Evolutionary conservation across 305 asterid genomes (phyloP), one percentile per base, ranked within the genome.

Genomic region (Caryopteris hybrid): DNA sequence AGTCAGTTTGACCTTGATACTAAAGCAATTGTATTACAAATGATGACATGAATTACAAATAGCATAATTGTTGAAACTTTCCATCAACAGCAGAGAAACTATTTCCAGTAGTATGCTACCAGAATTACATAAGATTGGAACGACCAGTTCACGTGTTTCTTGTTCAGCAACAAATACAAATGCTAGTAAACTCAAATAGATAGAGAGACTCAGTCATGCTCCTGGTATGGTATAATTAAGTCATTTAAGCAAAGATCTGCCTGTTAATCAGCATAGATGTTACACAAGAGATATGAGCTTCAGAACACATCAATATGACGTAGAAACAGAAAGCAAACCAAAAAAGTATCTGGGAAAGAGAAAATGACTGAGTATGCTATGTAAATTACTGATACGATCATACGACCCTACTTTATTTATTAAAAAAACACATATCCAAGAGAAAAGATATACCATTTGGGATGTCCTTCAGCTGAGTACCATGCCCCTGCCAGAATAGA

Each of bases 401-500:
- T 25, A 25, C 4, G 17, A n/a, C 61, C 68, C 55, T 22, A 47
- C n/a, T 64, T 43, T 22, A 54, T 48, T 65, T 1, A 34, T 29
- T n/a, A 14, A 23, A 45, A 34, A 43, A 6, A 2, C 39, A 34
- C 10, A n/a, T 36, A 60, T 22, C 2, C 29, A 46, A 8, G 57
- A 22, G 41, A 23, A 73, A 36, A 48, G 16, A 45, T 9, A 81
- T 85, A 90, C 96, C 96, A 68, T 90, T 90, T 48, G 96, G 95
- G 70, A 90, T 87, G 70, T 86, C 96, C 82, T 77, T 90, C 2
- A 90, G 93, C 53, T 81, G 81, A 13, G 84, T 83, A 17, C 96
- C 96, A 66, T 69, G 76, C 46, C 96, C 96, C 96, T 90, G 82
- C 61, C 43, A 18, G 20, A 72, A 78, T 45, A 45, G 18, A 65